phyloP scores from a whole-genome alignment of 176 grass and related monocot genomes.

The Puya raimondii region DNA sequence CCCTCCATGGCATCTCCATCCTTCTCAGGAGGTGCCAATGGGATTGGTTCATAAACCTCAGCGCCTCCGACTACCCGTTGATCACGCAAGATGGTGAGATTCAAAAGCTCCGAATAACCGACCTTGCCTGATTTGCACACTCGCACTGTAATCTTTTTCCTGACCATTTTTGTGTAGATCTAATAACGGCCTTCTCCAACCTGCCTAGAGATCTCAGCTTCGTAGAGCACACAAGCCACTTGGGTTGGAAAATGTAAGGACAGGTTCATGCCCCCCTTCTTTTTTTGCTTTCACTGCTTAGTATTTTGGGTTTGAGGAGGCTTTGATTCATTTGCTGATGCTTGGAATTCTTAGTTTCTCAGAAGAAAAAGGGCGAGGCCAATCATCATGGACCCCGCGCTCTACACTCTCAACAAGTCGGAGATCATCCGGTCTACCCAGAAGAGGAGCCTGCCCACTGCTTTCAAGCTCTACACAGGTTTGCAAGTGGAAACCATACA shows the following conservation, averaged over 20 bases:
- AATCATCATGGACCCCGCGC: constrained; percentile 75
- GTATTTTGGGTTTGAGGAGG: not conserved
- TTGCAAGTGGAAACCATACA: not conserved
- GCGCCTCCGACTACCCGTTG: constrained; percentile 88
- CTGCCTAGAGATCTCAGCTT: constrained; percentile 90
- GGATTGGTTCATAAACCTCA: constrained; percentile 99
- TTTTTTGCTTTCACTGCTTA: not conserved
- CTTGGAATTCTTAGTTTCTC: constrained; percentile 23
- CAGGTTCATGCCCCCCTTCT: not conserved
- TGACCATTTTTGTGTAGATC: constrained; percentile 35
- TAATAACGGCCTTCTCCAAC: constrained; percentile 70
- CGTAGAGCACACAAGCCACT: constrained; percentile 72
- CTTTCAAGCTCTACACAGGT: constrained; percentile 96
- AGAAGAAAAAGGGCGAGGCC: constrained; percentile 92
- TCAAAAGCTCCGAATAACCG: not conserved
- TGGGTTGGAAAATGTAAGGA: constrained; percentile 98
- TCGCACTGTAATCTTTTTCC: too few relatives aligned
- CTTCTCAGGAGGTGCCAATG: constrained; percentile 60
- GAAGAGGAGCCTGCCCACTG: constrained; percentile 53
- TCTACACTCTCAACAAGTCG: constrained; percentile 45
- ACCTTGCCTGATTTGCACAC: too few relatives aligned
- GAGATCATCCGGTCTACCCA: constrained; percentile 62
- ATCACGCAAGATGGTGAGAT: constrained; percentile 78
- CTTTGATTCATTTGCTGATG: not conserved
- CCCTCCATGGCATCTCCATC: constrained; percentile 77